Conservation (phyloP, 2,329 filamentous ascomycete genomes). For the Colletotrichum melonis region DNA sequence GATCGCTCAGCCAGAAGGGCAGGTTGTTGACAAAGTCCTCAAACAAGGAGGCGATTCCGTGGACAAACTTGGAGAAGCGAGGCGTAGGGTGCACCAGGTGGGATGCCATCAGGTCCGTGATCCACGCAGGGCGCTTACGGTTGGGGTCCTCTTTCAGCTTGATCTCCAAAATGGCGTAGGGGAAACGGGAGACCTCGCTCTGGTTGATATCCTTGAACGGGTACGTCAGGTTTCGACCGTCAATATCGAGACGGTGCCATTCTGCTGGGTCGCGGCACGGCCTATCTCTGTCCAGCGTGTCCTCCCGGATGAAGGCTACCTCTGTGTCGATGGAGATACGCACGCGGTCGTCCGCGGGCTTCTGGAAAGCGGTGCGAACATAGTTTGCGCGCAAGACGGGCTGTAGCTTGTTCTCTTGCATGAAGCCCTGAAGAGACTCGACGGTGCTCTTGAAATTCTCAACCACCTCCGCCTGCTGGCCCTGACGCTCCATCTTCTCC, state of each 20-base stretch:
- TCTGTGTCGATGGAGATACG: constrained; percentile 94
- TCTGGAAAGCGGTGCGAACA: constrained; percentile 94
- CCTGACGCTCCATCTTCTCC: constrained; percentile 85
- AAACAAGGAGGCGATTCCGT: constrained; percentile 90
- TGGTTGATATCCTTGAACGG: constrained; percentile 90
- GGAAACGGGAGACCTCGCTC: constrained; percentile 91
- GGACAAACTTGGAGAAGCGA: constrained; percentile 96
- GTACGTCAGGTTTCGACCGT: constrained; percentile 83
- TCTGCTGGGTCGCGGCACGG: constrained; percentile 88
- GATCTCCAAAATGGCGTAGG: constrained; percentile 91
- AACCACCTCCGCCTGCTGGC: constrained; percentile 73
- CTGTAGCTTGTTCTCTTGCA: constrained; percentile 80
- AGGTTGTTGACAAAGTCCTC: constrained; percentile 96
- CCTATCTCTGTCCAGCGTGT: constrained; percentile 81
- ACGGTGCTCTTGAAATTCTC: constrained; percentile 78
- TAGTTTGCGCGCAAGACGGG: constrained; percentile 94
- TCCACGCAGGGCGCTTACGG: constrained; percentile 83
- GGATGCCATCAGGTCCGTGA: constrained; percentile 90
- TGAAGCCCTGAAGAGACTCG: constrained; percentile 81
- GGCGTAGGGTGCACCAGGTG: constrained; percentile 92
- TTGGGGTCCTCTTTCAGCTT: constrained; percentile 78
- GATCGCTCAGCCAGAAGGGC: constrained; percentile 93
- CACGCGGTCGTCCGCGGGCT: constrained; percentile 89
- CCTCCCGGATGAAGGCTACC: constrained; percentile 85
- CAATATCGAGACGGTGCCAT: constrained; percentile 94